These are phyloP conservation scores for Phialemoniopsis sp. DNA, from an alignment of 2,329 filamentous ascomycete genomes.

Conservation along the genomic window DNA sequence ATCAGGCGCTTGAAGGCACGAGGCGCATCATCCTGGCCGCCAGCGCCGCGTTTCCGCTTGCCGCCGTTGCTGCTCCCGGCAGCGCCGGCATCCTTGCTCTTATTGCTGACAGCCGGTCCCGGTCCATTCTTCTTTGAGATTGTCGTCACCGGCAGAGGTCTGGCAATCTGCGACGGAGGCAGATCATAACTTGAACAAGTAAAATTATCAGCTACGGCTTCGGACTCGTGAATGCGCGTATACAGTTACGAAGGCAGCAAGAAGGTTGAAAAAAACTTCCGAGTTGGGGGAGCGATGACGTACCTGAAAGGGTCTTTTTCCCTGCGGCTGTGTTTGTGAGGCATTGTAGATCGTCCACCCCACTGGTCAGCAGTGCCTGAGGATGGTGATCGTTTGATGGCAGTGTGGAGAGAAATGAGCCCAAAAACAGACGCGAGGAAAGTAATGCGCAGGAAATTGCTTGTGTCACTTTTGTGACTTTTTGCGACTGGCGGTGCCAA, in stretches of 20 bases:
- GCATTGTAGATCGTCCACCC: constrained; percentile 50
- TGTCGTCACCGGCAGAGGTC: constrained; percentile 41
- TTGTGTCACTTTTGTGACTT: no score
- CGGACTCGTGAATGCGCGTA: neutral
- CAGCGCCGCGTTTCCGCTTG: constrained; percentile 41
- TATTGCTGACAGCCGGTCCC: constrained; percentile 20
- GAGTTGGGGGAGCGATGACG: no score
- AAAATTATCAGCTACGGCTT: constrained; percentile 5
- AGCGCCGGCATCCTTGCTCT: constrained; percentile 18
- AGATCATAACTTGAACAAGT: constrained; percentile 34
- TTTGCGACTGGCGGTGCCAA: no score
- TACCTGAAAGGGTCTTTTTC: constrained; percentile 51
- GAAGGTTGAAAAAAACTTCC: no score
- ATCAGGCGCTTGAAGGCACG: constrained; percentile 84
- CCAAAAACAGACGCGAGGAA: no score
- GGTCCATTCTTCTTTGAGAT: constrained; percentile 31
- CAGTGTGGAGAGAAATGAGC: neutral
- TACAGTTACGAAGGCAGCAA: no score
- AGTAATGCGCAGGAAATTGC: no score
- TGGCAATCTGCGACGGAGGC: constrained; percentile 43
- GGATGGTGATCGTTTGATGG: neutral
- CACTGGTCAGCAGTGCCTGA: constrained; percentile 1
- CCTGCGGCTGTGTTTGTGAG: constrained; percentile 79
- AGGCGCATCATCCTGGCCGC: constrained; percentile 71
- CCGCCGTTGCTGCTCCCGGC: constrained; percentile 16